A percentile compares a stretch with the other conserved stretches of the same genome.
Conservation (phyloP, 495 filamentous ascomycete species). For the Trichoderma orchidacearum region DNA sequence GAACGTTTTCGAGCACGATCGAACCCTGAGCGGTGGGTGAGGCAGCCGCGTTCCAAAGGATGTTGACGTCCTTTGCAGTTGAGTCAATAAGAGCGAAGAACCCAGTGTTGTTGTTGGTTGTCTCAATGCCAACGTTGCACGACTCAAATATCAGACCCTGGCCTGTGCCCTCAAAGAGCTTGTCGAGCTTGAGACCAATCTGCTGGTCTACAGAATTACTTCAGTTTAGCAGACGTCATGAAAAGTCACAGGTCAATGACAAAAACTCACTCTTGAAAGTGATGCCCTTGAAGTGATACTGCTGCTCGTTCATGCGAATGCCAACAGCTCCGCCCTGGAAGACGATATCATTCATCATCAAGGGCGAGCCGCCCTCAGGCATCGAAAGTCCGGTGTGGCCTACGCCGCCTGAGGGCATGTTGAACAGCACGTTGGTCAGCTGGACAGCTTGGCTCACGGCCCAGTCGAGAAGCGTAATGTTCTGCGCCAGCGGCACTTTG, state of each 20-base stretch:
- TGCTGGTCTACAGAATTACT: slow-evolving; percentile 12
- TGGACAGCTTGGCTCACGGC: slow-evolving; percentile 48
- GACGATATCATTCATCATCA: slow-evolving; percentile 34
- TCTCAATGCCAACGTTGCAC: slow-evolving; percentile 42
- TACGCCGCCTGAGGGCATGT: slow-evolving; percentile 33
- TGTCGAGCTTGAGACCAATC: slow-evolving; percentile 23
- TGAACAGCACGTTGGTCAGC: slow-evolving; percentile 53
- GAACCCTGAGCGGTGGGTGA: slow-evolving; percentile 25
- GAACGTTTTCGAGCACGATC: slow-evolving; percentile 39
- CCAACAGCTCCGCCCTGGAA: slow-evolving; percentile 37
- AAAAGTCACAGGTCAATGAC: background rate
- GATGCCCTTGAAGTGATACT: slow-evolving; percentile 37
- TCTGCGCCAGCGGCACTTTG: slow-evolving; percentile 29
- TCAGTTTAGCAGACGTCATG: background rate
- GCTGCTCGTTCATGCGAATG: slow-evolving; percentile 32
- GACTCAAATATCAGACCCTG: slow-evolving; percentile 29
- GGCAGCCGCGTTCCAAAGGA: slow-evolving; percentile 23
- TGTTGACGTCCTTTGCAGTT: slow-evolving; percentile 20
- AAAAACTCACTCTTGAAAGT: slow-evolving; percentile 17
- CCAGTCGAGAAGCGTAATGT: slow-evolving; percentile 38
- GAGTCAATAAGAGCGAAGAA: slow-evolving; percentile 29
- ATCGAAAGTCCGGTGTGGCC: slow-evolving; percentile 26
- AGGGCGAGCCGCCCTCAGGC: slow-evolving; percentile 19
- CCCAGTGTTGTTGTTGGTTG: slow-evolving; percentile 33
- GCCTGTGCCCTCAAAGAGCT: slow-evolving; percentile 25